Conservation (phyloP, 1,284 basidiomycete genomes). For the Cystobasidium slooffiae region DNA sequence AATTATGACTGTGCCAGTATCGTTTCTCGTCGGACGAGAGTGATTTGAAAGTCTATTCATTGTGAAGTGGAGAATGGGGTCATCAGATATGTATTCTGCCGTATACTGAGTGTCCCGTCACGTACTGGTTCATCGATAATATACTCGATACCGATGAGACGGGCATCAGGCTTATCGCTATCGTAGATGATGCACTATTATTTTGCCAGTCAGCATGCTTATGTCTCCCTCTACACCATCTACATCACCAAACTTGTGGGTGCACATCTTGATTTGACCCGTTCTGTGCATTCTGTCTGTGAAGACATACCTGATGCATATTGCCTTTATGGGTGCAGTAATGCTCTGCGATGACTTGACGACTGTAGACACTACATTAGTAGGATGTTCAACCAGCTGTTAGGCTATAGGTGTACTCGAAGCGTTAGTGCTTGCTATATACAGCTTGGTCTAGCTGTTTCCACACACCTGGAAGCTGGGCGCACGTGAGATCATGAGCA, state of each 20-base stretch:
- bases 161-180: slow-evolving; percentile 45
- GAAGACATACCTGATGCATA: slow-evolving; percentile 44
- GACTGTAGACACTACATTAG: slow-evolving; percentile 13
- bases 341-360: slow-evolving; percentile 47
- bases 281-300: too few relatives aligned
- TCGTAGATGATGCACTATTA: slow-evolving; percentile 47
- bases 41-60: slow-evolving; percentile 42
- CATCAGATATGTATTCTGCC: not conserved
- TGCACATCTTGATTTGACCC: too few relatives aligned
- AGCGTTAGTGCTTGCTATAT: not conserved
- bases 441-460: not conserved
- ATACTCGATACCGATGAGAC: slow-evolving; percentile 46
- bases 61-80: not conserved
- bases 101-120: not conserved
- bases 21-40: slow-evolving; percentile 51
- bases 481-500: slow-evolving; percentile 34
- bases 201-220: not conserved
- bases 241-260: too few relatives aligned
- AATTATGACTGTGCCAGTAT: slow-evolving; percentile 55
- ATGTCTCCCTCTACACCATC: too few relatives aligned
- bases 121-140: slow-evolving; percentile 39
- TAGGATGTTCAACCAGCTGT: not conserved
- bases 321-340: slow-evolving; percentile 46
- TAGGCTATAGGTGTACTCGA: not conserved
- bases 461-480: not conserved